A percentile compares a stretch with the other conserved stretches of the same genome.
These are phyloP conservation scores for Aphanoascus verrucosus DNA, from an alignment of 2,329 filamentous ascomycete species.

Conservation along the genomic window DNA sequence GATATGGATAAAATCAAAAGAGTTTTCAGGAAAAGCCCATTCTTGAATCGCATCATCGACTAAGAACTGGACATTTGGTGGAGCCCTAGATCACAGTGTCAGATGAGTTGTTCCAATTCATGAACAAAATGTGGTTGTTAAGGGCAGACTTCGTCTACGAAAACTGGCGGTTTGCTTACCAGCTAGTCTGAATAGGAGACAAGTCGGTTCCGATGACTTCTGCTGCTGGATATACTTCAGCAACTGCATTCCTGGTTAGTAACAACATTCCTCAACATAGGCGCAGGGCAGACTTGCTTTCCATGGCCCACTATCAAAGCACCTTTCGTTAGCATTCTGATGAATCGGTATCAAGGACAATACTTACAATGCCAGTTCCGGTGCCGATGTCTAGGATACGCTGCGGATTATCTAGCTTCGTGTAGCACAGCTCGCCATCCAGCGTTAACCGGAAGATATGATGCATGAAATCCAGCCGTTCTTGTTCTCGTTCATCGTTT, in stretches of 20 bases:
- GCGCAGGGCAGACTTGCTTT: conserved; percentile 6
- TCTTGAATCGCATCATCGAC: conserved; percentile 52
- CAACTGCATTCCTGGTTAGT: conserved; percentile 9
- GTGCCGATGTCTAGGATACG: conserved; percentile 28
- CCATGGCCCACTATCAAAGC: conserved; percentile 12
- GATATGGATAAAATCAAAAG: conserved; percentile 49
- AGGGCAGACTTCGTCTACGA: conserved; percentile 11
- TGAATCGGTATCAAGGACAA: not conserved
- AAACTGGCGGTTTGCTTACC: conserved; percentile 16
- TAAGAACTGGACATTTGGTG: conserved; percentile 51
- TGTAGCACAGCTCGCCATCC: conserved; percentile 26
- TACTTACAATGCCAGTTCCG: conserved; percentile 22
- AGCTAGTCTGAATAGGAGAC: conserved; percentile 14
- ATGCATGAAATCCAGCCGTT: conserved; percentile 34
- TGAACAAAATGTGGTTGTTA: not conserved
- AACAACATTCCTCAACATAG: not conserved
- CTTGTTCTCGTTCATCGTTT: conserved; percentile 25
- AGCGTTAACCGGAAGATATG: conserved; percentile 24
- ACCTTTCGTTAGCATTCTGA: conserved; percentile 12
- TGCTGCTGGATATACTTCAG: conserved; percentile 12
- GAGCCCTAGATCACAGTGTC: conserved; percentile 33
- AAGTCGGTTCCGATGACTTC: conserved; percentile 14
- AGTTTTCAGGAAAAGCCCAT: conserved; percentile 43
- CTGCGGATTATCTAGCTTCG: conserved; percentile 21
- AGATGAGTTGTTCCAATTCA: not conserved